Evolutionary conservation across 805 yeast species (phyloP).

Genomic region (Wickerhamiella azyma): DNA sequence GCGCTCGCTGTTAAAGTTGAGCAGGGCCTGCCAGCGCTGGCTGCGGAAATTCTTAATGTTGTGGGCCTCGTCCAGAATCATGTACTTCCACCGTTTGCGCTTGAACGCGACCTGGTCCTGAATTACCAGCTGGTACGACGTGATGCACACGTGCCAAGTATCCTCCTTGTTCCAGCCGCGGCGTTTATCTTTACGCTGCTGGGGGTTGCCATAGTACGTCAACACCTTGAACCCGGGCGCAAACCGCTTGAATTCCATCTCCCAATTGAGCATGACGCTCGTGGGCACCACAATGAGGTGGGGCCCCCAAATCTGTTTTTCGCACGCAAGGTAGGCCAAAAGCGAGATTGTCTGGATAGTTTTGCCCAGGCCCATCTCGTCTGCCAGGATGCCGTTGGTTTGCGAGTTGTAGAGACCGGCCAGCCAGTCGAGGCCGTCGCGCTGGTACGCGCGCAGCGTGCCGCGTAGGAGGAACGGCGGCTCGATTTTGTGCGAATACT

Average conservation of each 20-base stretch:
- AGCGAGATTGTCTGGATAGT: slow-evolving; percentile 91
- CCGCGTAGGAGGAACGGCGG: slow-evolving; percentile 66
- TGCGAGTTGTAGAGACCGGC: slow-evolving; percentile 84
- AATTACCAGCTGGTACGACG: slow-evolving; percentile 93
- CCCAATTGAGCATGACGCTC: slow-evolving; percentile 96
- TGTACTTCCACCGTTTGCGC: slow-evolving; percentile 86
- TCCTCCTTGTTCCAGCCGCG: slow-evolving; percentile 97
- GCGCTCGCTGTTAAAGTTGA: slow-evolving; percentile 86
- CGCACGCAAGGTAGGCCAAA: slow-evolving; percentile 79
- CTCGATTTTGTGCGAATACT: slow-evolving; percentile 31
- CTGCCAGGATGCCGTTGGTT: slow-evolving; percentile 94
- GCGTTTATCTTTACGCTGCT: slow-evolving; percentile 88
- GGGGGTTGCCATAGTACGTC: slow-evolving; percentile 94
- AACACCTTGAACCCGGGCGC: slow-evolving; percentile 95
- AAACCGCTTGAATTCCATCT: slow-evolving; percentile 95
- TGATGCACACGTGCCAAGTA: slow-evolving; percentile 91
- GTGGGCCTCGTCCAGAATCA: slow-evolving; percentile 97
- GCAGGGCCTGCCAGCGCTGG: slow-evolving; percentile 89
- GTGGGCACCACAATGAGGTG: slow-evolving; percentile 96
- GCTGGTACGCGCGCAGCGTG: slow-evolving; percentile 76
- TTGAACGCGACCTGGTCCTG: slow-evolving; percentile 92
- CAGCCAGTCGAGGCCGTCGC: slow-evolving; percentile 93
- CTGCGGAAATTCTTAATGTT: slow-evolving; percentile 93
- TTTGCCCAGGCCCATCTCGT: slow-evolving; percentile 95
- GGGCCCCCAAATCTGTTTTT: slow-evolving; percentile 93